A percentile compares a stretch with the other conserved stretches of the same genome.
Evolutionary conservation across 306 rosid genomes (phyloP).

Genomic region (Oemleria cerasiformis): DNA sequence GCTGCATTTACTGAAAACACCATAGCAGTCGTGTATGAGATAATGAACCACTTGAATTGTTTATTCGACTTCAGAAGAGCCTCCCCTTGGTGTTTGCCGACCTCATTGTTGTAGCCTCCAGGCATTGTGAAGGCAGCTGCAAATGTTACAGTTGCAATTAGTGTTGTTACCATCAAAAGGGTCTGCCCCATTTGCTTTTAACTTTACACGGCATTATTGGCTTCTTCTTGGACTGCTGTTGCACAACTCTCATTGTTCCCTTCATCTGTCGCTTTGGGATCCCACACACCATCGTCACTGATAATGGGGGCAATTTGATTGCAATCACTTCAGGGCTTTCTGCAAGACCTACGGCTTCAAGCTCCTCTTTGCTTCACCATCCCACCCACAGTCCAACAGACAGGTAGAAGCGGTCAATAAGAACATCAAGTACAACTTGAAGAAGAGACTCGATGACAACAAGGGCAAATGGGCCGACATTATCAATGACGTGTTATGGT

Average conservation of each 20-base stretch:
- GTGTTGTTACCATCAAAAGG: constrained; percentile 10
- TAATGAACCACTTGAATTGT: neutral
- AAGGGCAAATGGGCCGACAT: no score
- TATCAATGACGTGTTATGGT: no score
- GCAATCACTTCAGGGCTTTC: no score
- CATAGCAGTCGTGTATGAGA: neutral
- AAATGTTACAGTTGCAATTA: neutral
- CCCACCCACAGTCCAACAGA: no score
- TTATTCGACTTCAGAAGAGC: neutral
- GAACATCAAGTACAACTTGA: no score
- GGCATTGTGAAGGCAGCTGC: constrained; percentile 10
- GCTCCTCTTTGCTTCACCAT: no score
- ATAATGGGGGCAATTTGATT: no score
- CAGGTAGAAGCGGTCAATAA: no score
- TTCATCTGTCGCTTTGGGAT: no score
- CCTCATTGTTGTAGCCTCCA: neutral
- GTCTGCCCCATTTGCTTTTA: constrained; percentile 1
- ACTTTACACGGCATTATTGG: neutral
- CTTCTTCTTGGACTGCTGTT: neutral
- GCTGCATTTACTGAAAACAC: constrained; percentile 3
- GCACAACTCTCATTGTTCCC: neutral
- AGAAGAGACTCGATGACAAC: no score
- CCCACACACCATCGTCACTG: no score
- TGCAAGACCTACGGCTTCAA: no score
- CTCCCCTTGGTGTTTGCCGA: neutral